These are phyloP conservation scores for Candida nitratophila DNA, from an alignment of 805 yeast species.

Conservation along the genomic window DNA sequence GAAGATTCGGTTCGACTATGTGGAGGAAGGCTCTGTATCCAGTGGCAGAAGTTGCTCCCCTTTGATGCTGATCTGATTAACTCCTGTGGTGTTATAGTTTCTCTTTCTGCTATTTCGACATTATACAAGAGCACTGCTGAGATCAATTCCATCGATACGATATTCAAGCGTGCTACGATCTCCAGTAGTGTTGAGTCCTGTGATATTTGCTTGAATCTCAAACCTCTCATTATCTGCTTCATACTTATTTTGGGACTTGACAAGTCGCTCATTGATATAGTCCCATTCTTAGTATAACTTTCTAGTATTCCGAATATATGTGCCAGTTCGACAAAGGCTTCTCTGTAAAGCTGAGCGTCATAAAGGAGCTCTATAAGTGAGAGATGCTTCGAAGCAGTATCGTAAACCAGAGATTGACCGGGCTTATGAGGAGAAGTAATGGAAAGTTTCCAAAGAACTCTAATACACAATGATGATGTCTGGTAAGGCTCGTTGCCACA, in stretches of 20 bases:
- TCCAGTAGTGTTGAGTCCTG: background rate
- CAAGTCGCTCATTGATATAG: background rate
- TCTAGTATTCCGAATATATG: background rate
- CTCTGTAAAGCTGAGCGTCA: background rate
- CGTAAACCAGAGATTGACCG: background rate
- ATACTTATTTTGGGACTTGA: background rate
- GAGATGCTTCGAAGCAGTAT: background rate
- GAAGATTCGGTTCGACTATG: background rate
- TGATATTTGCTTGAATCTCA: background rate
- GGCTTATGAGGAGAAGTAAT: background rate
- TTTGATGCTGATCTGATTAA: slow-evolving; percentile 2
- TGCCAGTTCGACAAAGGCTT: background rate
- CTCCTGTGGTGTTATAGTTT: background rate
- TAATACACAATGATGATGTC: background rate
- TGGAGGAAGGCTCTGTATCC: slow-evolving; percentile 7
- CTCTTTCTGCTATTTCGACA: no score
- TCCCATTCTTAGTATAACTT: background rate
- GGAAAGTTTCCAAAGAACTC: background rate
- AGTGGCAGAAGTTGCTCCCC: slow-evolving; percentile 6
- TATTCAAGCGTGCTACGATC: background rate
- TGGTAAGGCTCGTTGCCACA: background rate
- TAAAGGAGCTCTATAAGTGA: background rate
- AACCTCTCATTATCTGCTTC: background rate
- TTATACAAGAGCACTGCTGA: background rate
- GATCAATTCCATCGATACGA: background rate